Evolutionary conservation across 179 eudicot species (phyloP).

Genomic region (Corrigiola litoralis): DNA sequence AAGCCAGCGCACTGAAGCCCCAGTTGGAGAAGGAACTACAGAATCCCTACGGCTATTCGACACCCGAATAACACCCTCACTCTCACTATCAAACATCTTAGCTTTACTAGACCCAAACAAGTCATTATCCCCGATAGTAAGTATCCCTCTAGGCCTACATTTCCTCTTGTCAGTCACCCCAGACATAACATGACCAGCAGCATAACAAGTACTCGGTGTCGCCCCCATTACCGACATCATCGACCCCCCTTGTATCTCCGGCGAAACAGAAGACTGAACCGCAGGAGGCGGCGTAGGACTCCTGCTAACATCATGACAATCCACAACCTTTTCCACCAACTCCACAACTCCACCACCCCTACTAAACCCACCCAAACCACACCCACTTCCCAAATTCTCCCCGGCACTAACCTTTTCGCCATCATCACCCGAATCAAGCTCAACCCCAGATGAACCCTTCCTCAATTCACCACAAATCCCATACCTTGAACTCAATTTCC

Average conservation of each 20-base stretch:
- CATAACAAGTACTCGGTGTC: slow-evolving; percentile 55
- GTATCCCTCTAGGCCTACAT: slow-evolving; percentile 72
- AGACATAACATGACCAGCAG: slow-evolving; percentile 67
- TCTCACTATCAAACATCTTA: slow-evolving; percentile 15
- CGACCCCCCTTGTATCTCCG: slow-evolving; percentile 62
- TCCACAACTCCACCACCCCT: slow-evolving; percentile 12
- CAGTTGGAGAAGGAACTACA: slow-evolving; percentile 46
- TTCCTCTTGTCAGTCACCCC: slow-evolving; percentile 72
- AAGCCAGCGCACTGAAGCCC: slow-evolving; percentile 68
- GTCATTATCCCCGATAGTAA: slow-evolving; percentile 44
- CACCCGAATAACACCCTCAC: slow-evolving; percentile 12
- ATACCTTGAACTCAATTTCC: not conserved
- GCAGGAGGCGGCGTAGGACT: slow-evolving; percentile 42
- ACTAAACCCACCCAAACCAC: slow-evolving; percentile 18
- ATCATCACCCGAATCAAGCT: not conserved
- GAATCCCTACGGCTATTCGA: slow-evolving; percentile 27
- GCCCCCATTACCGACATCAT: slow-evolving; percentile 28
- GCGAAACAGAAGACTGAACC: slow-evolving; percentile 59
- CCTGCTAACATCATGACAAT: slow-evolving; percentile 9
- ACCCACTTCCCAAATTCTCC: slow-evolving; percentile 27
- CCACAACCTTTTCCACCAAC: slow-evolving; percentile 14
- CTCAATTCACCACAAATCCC: not conserved
- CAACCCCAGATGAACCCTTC: not conserved
- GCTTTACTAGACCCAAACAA: slow-evolving; percentile 28
- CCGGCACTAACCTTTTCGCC: slow-evolving; percentile 25